Evolutionary conservation across 306 rosid genomes (phyloP), one percentile per base, ranked within the genome.

Genomic region (Vigna angularis): DNA sequence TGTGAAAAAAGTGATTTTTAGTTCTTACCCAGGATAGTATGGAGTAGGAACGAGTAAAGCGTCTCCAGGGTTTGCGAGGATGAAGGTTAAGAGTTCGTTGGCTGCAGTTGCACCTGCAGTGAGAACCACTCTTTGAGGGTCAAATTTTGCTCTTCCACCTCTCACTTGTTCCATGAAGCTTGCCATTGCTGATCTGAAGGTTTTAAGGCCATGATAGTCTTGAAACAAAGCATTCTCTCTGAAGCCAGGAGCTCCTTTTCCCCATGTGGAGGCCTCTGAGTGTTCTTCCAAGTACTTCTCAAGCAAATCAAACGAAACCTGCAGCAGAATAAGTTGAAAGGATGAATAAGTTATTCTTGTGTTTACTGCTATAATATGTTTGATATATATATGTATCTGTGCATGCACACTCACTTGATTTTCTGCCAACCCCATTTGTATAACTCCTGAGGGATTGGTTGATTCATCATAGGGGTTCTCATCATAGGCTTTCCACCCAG

Each of bases 21-120:
- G 0, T 64, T 44, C 87, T 79, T 83, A 94, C 98, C 97, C 99
- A 4, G 99, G 99, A 49, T 95, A 95, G 86, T 91, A 95, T 0
- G 99, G 99, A 5, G 94, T 95, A 14, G 98, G 98, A 63, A 95
- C 89, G 4, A 95, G 95, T 71, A 95, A 76, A 58, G 97, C 93
- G 62, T 95, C 99, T 2, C 99, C 98, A 0, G 98, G 96, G 76
- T 95, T 83, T 1, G 99, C 99, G 0, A 95, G 82, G 59, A 93
- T 90, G 89, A 95, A 91, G 20, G 98, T 95, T 44, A 95, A 76
- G 28, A 95, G 97, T 49, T 95, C 99, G 70, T 93, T 95, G 34
- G 97, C 98, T 0, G 99, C 99, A 16, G 99, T 95, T 10, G 98
- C 99, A 26, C 99, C 99, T 8, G 99, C 99, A 45, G 99, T 93